Evolutionary conservation across 23 red algal genomes (phyloP).

Genomic region (Chondrus crispus): DNA sequence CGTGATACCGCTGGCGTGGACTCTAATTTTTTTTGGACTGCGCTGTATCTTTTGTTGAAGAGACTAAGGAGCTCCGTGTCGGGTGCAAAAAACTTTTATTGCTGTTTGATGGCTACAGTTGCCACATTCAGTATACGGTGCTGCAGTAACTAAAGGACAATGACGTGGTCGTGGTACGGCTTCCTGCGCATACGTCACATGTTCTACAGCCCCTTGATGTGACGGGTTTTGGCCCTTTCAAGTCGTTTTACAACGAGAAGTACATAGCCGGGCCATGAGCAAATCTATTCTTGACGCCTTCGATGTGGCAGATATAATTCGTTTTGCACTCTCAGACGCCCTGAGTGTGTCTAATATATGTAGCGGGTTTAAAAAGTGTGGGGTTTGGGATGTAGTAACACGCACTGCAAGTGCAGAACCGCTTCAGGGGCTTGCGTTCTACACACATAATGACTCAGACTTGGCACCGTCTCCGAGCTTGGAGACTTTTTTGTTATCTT

Average conservation of each 20-base stretch:
- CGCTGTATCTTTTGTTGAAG: background rate
- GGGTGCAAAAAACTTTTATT: background rate
- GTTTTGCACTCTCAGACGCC: background rate
- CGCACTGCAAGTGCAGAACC: too few relatives aligned
- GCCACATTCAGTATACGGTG: background rate
- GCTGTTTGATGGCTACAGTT: background rate
- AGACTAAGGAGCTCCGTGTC: background rate
- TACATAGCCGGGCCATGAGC: background rate
- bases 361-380: background rate
- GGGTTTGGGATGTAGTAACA: constrained; percentile 13
- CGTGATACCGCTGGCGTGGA: background rate
- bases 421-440: too few relatives aligned
- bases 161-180: background rate
- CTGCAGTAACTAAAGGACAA: constrained; percentile 9
- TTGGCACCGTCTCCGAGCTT: too few relatives aligned
- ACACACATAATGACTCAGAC: too few relatives aligned
- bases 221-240: background rate
- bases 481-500: too few relatives aligned
- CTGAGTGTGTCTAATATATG: background rate
- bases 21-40: background rate
- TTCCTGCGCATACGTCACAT: background rate
- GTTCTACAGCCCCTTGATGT: background rate
- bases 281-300: background rate
- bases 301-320: background rate
- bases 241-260: background rate